phyloP scores from a whole-genome alignment of 495 filamentous ascomycete genomes.

The Jackrogersella multiformis region DNA sequence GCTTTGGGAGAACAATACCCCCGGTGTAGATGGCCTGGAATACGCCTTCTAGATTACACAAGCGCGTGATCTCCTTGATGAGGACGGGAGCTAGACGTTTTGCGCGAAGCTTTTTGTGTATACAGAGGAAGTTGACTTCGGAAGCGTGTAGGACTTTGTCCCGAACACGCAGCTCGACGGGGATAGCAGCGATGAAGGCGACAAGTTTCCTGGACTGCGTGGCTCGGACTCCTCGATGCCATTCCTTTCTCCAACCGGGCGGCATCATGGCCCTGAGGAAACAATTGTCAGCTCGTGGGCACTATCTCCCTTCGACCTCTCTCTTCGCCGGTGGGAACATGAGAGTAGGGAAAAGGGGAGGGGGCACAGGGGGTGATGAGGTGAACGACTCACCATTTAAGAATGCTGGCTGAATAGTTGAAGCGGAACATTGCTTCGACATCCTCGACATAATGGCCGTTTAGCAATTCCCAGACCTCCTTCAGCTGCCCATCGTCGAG shows the following conservation, averaged over 20 bases:
- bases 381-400: conserved; percentile 76
- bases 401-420: conserved; percentile 86
- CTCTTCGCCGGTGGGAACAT: not conserved
- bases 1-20: conserved; percentile 87
- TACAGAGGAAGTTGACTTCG: conserved; percentile 97
- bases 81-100: conserved; percentile 92
- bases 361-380: too few relatives aligned
- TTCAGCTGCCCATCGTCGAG: conserved; percentile 66
- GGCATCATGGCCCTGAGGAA: conserved; percentile 83
- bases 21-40: conserved; percentile 97
- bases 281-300: conserved; percentile 36
- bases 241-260: conserved; percentile 93
- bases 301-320: not conserved
- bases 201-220: conserved; percentile 81
- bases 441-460: conserved; percentile 96
- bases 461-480: conserved; percentile 88
- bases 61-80: conserved; percentile 95
- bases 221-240: conserved; percentile 93
- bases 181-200: conserved; percentile 93
- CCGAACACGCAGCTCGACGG: conserved; percentile 81
- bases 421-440: conserved; percentile 96
- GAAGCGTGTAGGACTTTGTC: conserved; percentile 76
- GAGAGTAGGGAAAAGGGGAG: not conserved
- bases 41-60: conserved; percentile 81
- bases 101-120: conserved; percentile 95